These are phyloP conservation scores for Auriscalpium vulgare DNA, from an alignment of 768 basidiomycete species.

Conservation along the genomic window DNA sequence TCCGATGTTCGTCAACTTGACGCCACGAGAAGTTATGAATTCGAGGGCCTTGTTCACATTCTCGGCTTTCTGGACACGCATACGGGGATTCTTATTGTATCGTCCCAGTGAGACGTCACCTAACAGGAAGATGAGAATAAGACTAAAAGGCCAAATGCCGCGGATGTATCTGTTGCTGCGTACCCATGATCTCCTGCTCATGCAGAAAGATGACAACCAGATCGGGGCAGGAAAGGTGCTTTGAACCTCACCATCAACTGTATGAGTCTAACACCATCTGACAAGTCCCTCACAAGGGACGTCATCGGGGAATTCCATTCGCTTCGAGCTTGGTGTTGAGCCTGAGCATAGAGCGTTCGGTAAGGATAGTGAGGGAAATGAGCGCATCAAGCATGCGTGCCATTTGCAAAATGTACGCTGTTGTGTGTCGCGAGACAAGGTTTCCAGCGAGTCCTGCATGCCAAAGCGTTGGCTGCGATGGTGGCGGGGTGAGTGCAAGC, in stretches of 20 bases:
- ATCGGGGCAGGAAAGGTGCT: not conserved
- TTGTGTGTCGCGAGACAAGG: constrained; percentile 43
- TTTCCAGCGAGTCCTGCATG: constrained; percentile 45
- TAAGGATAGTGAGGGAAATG: constrained; percentile 1
- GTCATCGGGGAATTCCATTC: constrained; percentile 79
- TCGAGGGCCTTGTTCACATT: constrained; percentile 96
- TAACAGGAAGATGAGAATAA: constrained; percentile 22
- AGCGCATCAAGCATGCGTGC: constrained; percentile 29
- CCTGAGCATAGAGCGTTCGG: constrained; percentile 38
- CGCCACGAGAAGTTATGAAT: constrained; percentile 89
- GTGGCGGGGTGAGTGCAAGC: no score
- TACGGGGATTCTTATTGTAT: constrained; percentile 84
- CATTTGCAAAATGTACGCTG: constrained; percentile 84
- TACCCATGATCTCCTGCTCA: constrained; percentile 94
- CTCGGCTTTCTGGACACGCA: constrained; percentile 96
- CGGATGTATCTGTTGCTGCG: constrained; percentile 7
- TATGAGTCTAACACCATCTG: constrained; percentile 91
- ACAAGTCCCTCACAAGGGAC: constrained; percentile 84
- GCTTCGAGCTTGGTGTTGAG: constrained; percentile 91
- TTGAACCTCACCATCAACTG: constrained; percentile 70
- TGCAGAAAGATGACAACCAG: not conserved
- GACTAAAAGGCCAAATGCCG: not conserved
- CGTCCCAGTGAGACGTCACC: constrained; percentile 90
- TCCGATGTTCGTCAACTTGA: constrained; percentile 96
- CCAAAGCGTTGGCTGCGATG: no score